Evolutionary conservation across 208 protist genomes (phyloP).

Genomic region (Acanthamoeba rhysodes): DNA sequence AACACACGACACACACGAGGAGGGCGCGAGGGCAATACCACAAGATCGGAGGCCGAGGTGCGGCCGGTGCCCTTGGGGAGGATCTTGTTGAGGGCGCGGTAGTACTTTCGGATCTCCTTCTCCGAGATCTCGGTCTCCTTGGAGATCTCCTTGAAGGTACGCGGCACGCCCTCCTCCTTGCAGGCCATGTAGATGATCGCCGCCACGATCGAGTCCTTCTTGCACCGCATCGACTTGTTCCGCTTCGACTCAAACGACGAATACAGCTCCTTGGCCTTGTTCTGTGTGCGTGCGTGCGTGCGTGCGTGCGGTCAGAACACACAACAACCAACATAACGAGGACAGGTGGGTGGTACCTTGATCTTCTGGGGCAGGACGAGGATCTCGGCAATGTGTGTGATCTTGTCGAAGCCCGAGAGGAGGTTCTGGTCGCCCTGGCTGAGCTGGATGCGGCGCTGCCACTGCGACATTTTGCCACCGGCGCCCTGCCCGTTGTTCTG

Average conservation of each 20-base stretch:
- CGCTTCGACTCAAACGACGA: conserved; percentile 71
- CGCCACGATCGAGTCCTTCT: conserved; percentile 72
- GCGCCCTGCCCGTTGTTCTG: not conserved
- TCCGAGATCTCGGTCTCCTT: not conserved
- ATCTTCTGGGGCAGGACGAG: conserved; percentile 77
- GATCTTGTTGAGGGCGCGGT: conserved; percentile 16
- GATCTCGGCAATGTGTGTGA: conserved; percentile 74
- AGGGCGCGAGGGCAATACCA: not conserved
- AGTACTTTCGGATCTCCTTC: conserved; percentile 25
- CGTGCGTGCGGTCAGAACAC: not conserved
- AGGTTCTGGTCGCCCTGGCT: conserved; percentile 73
- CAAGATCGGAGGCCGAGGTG: conserved; percentile 8
- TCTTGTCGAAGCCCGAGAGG: conserved; percentile 77
- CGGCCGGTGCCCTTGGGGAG: conserved; percentile 7
- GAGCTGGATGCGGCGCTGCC: conserved; percentile 70
- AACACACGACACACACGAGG: not conserved
- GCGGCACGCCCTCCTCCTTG: conserved; percentile 58
- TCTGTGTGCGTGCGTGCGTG: not conserved
- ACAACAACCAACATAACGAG: no score
- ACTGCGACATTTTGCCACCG: conserved; percentile 34
- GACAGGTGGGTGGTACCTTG: not conserved
- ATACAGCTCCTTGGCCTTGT: conserved; percentile 78
- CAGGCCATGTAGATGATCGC: conserved; percentile 79
- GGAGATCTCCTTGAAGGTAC: conserved; percentile 76
- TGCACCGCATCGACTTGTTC: conserved; percentile 31